Base-by-base conservation (phyloP, 2,329 filamentous ascomycete species). In the Fusarium sp. region DNA sequence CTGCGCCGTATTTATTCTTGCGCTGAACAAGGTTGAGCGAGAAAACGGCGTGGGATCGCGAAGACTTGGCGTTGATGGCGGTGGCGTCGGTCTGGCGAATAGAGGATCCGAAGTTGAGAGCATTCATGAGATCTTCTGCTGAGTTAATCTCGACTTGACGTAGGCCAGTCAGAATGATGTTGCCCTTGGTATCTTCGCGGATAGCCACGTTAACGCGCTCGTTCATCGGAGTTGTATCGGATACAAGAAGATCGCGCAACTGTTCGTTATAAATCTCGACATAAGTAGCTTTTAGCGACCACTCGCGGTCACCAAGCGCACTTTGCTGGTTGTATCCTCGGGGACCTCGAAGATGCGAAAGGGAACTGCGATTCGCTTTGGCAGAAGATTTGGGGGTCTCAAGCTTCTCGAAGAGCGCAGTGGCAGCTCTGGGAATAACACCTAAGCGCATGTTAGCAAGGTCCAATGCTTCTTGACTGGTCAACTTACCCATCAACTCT, bases 181-280 rank as follows among this genome's bases (percentile, higher is more conserved):
- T 94, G 57, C 95, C 95, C 80, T 97, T 97, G 27, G 90, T 88
- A 78, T 99, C 96, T 82, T 99, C 95, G 67, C 96, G 92, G 69
- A 99, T 98, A 4, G 90, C 92, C n/a, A 99, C 94, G 30, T 87
- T 86, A 54, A 87, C 87, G 65, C 96, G 90, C 76, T 98, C 95
- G 67, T 86, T 82, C 8, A 82, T 74, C 2, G 92, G 89, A 0
- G 91, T 87, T 47, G 89, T 81, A 47, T 98, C 95, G 1, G 94
- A 89, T 7, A 97, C 83, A 38, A 99, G 86, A 18, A 99, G 86
- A 84, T 99, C 96, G 74, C 96, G 91, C 30, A 98, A 85, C 77
- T 97, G 92, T 81, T 99, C 96, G 78, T 99, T 98, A 84, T 99
- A 99, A 71, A 99, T 99, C 84, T 98, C 88, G 69, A 98, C 93